phyloP scores from a whole-genome alignment of 2,329 filamentous ascomycete genomes.

The Neocucurbitaria cava region DNA sequence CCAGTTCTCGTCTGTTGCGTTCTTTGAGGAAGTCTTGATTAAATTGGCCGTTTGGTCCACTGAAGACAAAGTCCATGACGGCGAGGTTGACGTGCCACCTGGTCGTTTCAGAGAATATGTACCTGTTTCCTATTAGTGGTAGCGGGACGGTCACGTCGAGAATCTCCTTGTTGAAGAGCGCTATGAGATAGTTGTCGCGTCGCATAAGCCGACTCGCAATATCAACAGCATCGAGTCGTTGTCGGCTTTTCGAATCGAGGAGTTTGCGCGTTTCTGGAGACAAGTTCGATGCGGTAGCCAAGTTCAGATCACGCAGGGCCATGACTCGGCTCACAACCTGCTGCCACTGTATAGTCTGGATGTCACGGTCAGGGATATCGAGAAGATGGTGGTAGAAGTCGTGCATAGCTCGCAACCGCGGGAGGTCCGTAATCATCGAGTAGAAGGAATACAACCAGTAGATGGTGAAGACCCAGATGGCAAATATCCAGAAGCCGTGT shows the following conservation, averaged over 20 bases:
- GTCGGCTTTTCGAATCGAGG: conserved; percentile 85
- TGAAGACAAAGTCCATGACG: conserved; percentile 93
- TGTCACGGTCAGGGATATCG: conserved; percentile 82
- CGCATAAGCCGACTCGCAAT: conserved; percentile 98
- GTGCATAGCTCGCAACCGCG: conserved; percentile 76
- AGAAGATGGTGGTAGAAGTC: conserved; percentile 86
- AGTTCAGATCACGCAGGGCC: conserved; percentile 81
- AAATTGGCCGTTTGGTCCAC: conserved; percentile 79
- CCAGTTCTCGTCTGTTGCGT: conserved; percentile 78
- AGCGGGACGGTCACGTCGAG: conserved; percentile 85
- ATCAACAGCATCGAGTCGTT: conserved; percentile 93
- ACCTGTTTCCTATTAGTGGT: conserved; percentile 79
- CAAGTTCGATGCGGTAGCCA: conserved; percentile 74
- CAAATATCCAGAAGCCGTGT: conserved; percentile 77
- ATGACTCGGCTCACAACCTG: conserved; percentile 87
- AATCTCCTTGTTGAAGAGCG: conserved; percentile 96
- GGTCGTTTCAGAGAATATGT: conserved; percentile 86
- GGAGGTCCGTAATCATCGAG: conserved; percentile 75
- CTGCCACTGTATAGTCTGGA: conserved; percentile 95
- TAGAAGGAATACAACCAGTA: conserved; percentile 85
- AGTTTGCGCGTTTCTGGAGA: conserved; percentile 66
- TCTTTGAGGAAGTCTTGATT: conserved; percentile 85
- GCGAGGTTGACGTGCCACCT: conserved; percentile 92
- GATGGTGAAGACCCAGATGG: conserved; percentile 84
- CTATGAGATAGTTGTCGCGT: conserved; percentile 95